A percentile compares a stretch with the other conserved stretches of the same genome.
Evolutionary conservation across 2,329 filamentous ascomycete genomes (phyloP).

Genomic region (Sporothrix pallida): DNA sequence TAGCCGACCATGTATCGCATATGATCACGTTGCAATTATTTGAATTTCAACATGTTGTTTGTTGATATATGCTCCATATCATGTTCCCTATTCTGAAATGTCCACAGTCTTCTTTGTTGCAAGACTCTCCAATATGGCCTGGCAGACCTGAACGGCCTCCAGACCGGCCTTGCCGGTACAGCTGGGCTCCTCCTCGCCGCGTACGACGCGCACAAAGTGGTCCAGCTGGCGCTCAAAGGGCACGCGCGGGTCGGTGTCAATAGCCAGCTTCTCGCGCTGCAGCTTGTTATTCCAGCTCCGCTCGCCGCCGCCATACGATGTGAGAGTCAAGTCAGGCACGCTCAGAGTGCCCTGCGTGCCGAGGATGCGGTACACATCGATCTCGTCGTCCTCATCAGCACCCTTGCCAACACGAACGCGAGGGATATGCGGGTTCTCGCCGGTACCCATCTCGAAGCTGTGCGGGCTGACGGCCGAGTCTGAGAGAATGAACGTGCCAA

Average conservation of each 20-base stretch:
- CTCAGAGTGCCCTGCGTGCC: constrained; percentile 37
- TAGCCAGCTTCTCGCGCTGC: constrained; percentile 22
- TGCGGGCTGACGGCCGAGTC: constrained; percentile 59
- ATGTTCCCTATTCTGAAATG: background rate
- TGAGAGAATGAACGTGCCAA: constrained; percentile 62
- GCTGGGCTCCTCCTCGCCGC: constrained; percentile 13
- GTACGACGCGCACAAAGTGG: constrained; percentile 28
- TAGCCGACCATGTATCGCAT: too few relatives aligned
- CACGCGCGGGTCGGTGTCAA: constrained; percentile 43
- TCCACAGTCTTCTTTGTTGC: constrained; percentile 20
- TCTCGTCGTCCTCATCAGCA: constrained; percentile 31
- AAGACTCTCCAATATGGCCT: constrained; percentile 3
- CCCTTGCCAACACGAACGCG: constrained; percentile 31
- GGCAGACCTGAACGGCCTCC: constrained; percentile 7
- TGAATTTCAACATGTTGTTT: too few relatives aligned
- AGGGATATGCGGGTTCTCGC: constrained; percentile 60
- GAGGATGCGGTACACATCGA: constrained; percentile 57
- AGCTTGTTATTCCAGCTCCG: constrained; percentile 16
- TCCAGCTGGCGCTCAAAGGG: constrained; percentile 22
- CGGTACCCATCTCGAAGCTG: constrained; percentile 63
- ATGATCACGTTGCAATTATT: too few relatives aligned
- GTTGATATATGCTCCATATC: too few relatives aligned
- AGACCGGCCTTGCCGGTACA: constrained; percentile 15
- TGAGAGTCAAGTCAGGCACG: constrained; percentile 35
- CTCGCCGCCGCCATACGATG: constrained; percentile 30